phyloP scores from a whole-genome alignment of 345 rosid species.

The Eucalyptus sp. region DNA sequence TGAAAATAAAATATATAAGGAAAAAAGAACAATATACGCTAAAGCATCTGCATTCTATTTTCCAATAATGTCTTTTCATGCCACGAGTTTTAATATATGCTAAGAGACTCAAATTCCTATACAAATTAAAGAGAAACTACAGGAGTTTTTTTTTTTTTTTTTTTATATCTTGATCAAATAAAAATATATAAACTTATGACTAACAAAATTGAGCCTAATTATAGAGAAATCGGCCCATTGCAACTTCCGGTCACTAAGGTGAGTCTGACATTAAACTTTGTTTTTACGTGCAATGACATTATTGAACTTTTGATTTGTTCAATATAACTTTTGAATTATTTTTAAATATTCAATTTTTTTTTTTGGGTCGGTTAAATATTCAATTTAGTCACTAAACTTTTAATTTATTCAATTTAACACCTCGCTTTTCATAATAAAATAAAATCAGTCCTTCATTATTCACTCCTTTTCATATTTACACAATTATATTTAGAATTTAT shows the following conservation, averaged over 20 bases:
- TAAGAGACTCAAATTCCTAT: too few relatives aligned
- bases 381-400: background rate
- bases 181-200: too few relatives aligned
- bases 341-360: background rate
- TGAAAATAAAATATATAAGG: background rate
- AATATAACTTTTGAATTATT: background rate
- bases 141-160: too few relatives aligned
- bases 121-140: too few relatives aligned
- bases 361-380: too few relatives aligned
- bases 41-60: background rate
- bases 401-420: background rate
- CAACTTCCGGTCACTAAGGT: too few relatives aligned
- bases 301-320: background rate
- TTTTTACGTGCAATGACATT: background rate
- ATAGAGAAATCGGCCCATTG: too few relatives aligned
- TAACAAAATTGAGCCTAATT: too few relatives aligned
- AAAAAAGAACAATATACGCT: background rate
- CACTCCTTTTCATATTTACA: background rate
- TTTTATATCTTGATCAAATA: too few relatives aligned
- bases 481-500: background rate
- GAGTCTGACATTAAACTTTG: too few relatives aligned
- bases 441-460: background rate
- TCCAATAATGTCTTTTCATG: background rate
- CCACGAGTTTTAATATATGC: too few relatives aligned
- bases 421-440: background rate